Percentiles rank a stretch among this genome's conserved stretches.
These are phyloP conservation scores for Cystobasidium pallidum DNA, from an alignment of 1,284 basidiomycete genomes.

Conservation along the genomic window DNA sequence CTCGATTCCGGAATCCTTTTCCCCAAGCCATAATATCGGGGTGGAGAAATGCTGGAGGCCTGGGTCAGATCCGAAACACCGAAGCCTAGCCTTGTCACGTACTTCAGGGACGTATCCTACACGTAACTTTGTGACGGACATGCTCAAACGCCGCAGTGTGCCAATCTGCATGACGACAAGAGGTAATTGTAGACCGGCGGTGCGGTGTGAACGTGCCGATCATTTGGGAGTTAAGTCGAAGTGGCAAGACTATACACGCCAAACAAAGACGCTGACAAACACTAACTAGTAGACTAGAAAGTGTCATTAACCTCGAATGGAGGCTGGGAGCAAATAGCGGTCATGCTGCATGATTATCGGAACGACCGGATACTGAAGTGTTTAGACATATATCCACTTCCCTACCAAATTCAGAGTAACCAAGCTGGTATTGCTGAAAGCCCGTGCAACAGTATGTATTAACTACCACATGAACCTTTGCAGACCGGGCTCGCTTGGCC, in stretches of 20 bases:
- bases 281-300: too few species aligned
- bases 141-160: conserved; percentile 12
- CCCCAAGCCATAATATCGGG: conserved; percentile 76
- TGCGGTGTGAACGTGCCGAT: neutral
- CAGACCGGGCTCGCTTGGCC: conserved; percentile 48
- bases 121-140: conserved; percentile 31
- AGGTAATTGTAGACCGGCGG: neutral
- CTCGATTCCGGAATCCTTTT: conserved; percentile 62
- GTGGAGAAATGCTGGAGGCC: conserved; percentile 79
- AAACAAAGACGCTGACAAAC: too few species aligned
- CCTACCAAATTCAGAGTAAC: too few species aligned
- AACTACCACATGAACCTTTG: conserved; percentile 58
- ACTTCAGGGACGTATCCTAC: conserved; percentile 43
- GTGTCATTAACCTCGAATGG: too few species aligned
- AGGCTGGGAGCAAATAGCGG: too few species aligned
- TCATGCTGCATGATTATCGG: too few species aligned
- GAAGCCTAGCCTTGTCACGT: neutral
- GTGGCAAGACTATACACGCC: too few species aligned
- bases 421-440: too few species aligned
- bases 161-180: conserved; percentile 8
- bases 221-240: too few species aligned
- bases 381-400: too few species aligned
- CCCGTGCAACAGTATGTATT: too few species aligned
- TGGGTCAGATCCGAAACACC: neutral
- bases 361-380: too few species aligned